Evolutionary conservation across 139 green algal species (phyloP).

Genomic region (Tetraselmis chui): DNA sequence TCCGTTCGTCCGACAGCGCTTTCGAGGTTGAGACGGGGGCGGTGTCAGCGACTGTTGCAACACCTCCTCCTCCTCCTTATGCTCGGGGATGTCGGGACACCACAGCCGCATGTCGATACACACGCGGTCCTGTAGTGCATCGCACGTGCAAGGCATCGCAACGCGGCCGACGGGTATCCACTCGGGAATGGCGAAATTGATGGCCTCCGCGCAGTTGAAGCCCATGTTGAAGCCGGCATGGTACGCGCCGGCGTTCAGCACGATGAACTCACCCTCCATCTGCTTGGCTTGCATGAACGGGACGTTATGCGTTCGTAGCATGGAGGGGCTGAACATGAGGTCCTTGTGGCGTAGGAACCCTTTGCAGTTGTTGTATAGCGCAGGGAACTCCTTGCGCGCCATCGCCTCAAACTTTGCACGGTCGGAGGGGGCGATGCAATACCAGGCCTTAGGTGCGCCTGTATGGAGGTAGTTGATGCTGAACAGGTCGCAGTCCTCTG

Average conservation of each 20-base stretch:
- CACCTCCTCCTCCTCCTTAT: too few relatives aligned
- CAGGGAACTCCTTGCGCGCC: slow-evolving; percentile 17
- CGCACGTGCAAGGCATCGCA: background rate
- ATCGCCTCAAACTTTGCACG: slow-evolving; percentile 62
- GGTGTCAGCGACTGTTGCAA: too few relatives aligned
- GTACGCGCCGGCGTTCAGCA: slow-evolving; percentile 7
- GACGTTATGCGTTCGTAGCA: background rate
- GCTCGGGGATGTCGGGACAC: too few relatives aligned
- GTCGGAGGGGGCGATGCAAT: slow-evolving; percentile 54
- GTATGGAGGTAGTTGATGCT: slow-evolving; percentile 42
- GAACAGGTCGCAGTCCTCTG: slow-evolving; percentile 10
- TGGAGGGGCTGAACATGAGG: slow-evolving; percentile 47
- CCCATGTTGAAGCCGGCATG: slow-evolving; percentile 8
- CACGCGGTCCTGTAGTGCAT: slow-evolving; percentile 1
- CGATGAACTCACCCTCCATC: slow-evolving; percentile 12
- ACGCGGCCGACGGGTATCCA: slow-evolving; percentile 10
- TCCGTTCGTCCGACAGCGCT: too few relatives aligned
- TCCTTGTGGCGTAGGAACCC: too few relatives aligned
- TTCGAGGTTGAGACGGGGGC: too few relatives aligned
- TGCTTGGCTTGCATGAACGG: background rate
- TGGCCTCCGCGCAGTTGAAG: slow-evolving; percentile 16
- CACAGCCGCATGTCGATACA: slow-evolving; percentile 11
- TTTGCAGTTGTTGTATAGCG: too few relatives aligned
- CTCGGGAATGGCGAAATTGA: slow-evolving; percentile 17
- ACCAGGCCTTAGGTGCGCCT: slow-evolving; percentile 53